These are phyloP conservation scores for Komagataella ulmi DNA, from an alignment of 805 yeast genomes.

Conservation along the genomic window DNA sequence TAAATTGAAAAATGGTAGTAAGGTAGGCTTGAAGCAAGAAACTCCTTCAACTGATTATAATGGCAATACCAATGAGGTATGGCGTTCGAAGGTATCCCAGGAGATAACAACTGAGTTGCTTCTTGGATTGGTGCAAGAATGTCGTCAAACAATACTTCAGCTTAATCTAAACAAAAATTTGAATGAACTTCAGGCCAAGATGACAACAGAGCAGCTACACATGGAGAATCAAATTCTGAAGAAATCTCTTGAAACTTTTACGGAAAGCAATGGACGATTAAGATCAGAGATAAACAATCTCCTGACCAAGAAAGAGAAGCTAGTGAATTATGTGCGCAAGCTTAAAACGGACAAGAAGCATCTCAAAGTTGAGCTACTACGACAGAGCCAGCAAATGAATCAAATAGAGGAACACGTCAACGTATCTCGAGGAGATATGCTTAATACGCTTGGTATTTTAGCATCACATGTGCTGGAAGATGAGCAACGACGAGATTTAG, in stretches of 20 bases:
- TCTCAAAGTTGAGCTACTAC: conserved; percentile 13
- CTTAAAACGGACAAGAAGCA: conserved; percentile 16
- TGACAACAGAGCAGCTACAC: conserved; percentile 13
- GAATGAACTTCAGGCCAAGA: conserved; percentile 13
- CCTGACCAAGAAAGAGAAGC: conserved; percentile 17
- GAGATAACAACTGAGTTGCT: neutral
- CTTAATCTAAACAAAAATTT: conserved; percentile 19
- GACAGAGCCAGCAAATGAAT: conserved; percentile 12
- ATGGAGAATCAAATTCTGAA: conserved; percentile 17
- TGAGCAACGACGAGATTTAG: conserved; percentile 8
- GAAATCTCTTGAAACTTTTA: conserved; percentile 12
- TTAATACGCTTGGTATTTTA: conserved; percentile 20
- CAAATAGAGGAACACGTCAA: conserved; percentile 12
- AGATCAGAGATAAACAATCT: conserved; percentile 16
- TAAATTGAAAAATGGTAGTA: neutral
- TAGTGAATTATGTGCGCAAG: conserved; percentile 16
- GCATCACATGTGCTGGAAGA: conserved; percentile 20
- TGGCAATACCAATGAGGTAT: neutral
- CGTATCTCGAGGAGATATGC: conserved; percentile 20
- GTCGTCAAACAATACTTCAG: conserved; percentile 10
- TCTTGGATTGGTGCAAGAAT: neutral
- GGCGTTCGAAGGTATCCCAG: neutral
- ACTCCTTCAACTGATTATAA: neutral
- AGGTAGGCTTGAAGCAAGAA: neutral
- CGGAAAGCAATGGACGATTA: conserved; percentile 13